Base-by-base conservation (phyloP, 352 stramenopile genomes). In the Globisporangium nodosum region DNA sequence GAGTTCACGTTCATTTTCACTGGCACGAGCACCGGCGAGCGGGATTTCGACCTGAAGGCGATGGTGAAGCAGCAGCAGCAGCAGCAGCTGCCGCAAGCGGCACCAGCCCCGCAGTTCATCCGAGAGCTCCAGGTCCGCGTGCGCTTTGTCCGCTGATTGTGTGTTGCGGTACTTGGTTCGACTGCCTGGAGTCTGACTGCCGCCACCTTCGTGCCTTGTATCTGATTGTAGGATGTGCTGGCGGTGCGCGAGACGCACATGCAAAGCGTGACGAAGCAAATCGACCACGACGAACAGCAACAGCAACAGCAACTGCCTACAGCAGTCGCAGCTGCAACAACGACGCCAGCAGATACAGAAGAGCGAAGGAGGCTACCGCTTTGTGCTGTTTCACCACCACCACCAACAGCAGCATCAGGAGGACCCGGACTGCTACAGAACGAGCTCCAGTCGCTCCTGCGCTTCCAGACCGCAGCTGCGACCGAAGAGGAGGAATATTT, bases 1-100 rank as follows among this genome's bases (percentile, higher is more conserved):
- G 65, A 47, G 31, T 52, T 45, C 50, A 76, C 80, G 50, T 51
- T 85, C 50, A 69, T 90, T 16, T 90, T 88, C 56, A 88, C 76
- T 20, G 81, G 76, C n/a, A 90, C 81, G 21, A 90, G 81, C 56
- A 90, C 73, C 3, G 81, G 78, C 46, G 76, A 90, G 47, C 70
- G 70, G 24, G 77, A 69, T 24, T 87, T 90, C 45, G 81, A 90
- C 53, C 65, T 90, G 24, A 54, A 74, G 46, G 65, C 61, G 31
- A 60, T 80, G 11, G 49, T 86, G n/a, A 57, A 62, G 24, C 70
- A 76, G 24, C 76, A 78, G 21, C 61, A n/a, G 35, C 8, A 40
- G 37, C 37, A 72, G 40, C 42, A 72, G 43, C 46, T 18, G 48
- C 24, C 46, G 20, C 49, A 46, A 15, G 16, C 67, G 15, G 31